A percentile compares a stretch with the other conserved stretches of the same genome.
Evolutionary conservation across 2,329 filamentous ascomycete species (phyloP).

Genomic region (Aspergillus hiratsukae): DNA sequence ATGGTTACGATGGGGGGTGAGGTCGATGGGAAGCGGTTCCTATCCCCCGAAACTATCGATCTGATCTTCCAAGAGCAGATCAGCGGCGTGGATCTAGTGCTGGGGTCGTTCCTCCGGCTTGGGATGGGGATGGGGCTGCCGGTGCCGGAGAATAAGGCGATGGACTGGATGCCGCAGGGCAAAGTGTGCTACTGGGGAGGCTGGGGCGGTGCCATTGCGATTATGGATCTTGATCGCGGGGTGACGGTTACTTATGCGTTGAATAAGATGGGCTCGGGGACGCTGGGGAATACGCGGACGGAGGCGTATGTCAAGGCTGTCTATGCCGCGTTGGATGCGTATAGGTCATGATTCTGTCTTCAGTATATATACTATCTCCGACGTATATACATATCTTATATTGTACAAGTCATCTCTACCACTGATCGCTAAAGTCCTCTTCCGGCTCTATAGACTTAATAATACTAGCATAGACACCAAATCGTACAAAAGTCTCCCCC

Average conservation of each 20-base stretch:
- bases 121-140: slow-evolving; percentile 42
- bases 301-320: slow-evolving; percentile 29
- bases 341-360: neutral
- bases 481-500: too few relatives aligned
- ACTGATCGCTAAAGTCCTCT: neutral
- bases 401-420: too few relatives aligned
- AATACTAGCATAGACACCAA: too few relatives aligned
- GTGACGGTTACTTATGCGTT: slow-evolving; percentile 45
- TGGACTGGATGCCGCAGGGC: slow-evolving; percentile 28
- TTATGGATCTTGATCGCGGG: slow-evolving; percentile 42
- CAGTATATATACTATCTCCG: too few relatives aligned
- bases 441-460: neutral
- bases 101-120: slow-evolving; percentile 33
- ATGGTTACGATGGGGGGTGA: slow-evolving; percentile 31
- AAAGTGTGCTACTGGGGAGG: slow-evolving; percentile 42
- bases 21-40: slow-evolving; percentile 31
- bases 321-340: slow-evolving; percentile 20
- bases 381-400: neutral
- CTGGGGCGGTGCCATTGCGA: slow-evolving; percentile 42
- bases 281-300: slow-evolving; percentile 26
- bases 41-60: slow-evolving; percentile 42
- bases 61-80: slow-evolving; percentile 45
- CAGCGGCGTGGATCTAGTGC: slow-evolving; percentile 38
- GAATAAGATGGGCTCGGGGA: slow-evolving; percentile 40
- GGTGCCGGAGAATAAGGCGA: slow-evolving; percentile 19